A percentile compares a stretch with the other conserved stretches of the same genome.
Conservation (phyloP, 768 basidiomycete genomes). For the Termitomyces bulborhizus region DNA sequence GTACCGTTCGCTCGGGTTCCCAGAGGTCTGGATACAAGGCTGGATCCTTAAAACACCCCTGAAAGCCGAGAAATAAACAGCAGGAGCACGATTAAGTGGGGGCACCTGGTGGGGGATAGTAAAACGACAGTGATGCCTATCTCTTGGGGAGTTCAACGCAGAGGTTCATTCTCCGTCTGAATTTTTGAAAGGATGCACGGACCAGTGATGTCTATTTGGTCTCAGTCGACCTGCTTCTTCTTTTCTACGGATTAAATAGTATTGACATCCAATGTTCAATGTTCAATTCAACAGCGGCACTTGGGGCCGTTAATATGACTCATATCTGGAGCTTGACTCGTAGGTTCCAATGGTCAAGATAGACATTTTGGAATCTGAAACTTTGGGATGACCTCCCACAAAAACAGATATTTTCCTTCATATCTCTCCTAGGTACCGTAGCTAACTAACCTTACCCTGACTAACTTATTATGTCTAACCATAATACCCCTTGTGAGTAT, state of each 20-base stretch:
- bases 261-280: too few species aligned
- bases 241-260: neutral
- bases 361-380: too few species aligned
- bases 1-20: constrained; percentile 23
- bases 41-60: neutral
- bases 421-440: too few species aligned
- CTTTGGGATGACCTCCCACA: too few species aligned
- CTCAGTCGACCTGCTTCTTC: neutral
- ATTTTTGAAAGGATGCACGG: constrained; percentile 11
- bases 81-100: neutral
- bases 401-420: too few species aligned
- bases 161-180: constrained; percentile 19
- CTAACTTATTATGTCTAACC: too few species aligned
- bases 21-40: constrained; percentile 19
- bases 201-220: constrained; percentile 2
- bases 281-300: neutral
- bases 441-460: too few species aligned
- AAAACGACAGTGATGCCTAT: constrained; percentile 5
- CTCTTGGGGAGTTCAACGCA: constrained; percentile 13
- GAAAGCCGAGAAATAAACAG: neutral
- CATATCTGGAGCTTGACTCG: neutral
- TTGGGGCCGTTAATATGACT: too few species aligned
- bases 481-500: too few species aligned
- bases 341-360: too few species aligned
- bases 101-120: neutral